Conservation (phyloP, 768 basidiomycete genomes). For the Collybia sp. region DNA sequence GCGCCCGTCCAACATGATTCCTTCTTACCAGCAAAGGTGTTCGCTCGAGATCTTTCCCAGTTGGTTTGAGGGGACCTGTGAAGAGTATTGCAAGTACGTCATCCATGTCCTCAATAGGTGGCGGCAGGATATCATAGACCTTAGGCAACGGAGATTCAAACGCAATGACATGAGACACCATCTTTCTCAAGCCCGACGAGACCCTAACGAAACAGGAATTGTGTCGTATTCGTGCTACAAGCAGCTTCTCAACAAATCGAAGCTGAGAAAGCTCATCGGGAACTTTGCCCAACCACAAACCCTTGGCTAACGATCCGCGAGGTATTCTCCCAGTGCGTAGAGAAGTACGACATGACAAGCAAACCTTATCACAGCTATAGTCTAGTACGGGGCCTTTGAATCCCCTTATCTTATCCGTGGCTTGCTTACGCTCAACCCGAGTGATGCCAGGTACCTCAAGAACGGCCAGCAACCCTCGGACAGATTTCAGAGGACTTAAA, state of each 20-base stretch:
- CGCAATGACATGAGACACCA: constrained; percentile 21
- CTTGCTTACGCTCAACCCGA: constrained; percentile 1
- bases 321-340: constrained; percentile 5
- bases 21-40: constrained; percentile 18
- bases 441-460: constrained; percentile 5
- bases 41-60: constrained; percentile 7
- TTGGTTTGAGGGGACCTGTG: constrained; percentile 6
- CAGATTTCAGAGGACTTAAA: constrained; percentile 4
- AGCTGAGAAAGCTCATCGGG: constrained; percentile 17
- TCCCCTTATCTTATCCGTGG: constrained; percentile 4
- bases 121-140: constrained; percentile 17
- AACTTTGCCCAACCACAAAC: constrained; percentile 26
- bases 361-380: constrained; percentile 4
- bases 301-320: constrained; percentile 18
- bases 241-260: constrained; percentile 19
- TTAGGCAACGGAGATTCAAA: constrained; percentile 15
- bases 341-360: constrained; percentile 1
- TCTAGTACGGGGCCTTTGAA: constrained; percentile 12
- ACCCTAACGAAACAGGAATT: constrained; percentile 23
- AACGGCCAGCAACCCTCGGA: constrained; percentile 1
- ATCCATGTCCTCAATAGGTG: constrained; percentile 13
- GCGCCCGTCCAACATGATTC: constrained; percentile 12
- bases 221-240: constrained; percentile 15
- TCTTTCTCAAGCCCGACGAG: constrained; percentile 14
- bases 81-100: constrained; percentile 16